These are phyloP conservation scores for Gentiana macrophylla DNA, from an alignment of 257 asterid species.

Conservation along the genomic window DNA sequence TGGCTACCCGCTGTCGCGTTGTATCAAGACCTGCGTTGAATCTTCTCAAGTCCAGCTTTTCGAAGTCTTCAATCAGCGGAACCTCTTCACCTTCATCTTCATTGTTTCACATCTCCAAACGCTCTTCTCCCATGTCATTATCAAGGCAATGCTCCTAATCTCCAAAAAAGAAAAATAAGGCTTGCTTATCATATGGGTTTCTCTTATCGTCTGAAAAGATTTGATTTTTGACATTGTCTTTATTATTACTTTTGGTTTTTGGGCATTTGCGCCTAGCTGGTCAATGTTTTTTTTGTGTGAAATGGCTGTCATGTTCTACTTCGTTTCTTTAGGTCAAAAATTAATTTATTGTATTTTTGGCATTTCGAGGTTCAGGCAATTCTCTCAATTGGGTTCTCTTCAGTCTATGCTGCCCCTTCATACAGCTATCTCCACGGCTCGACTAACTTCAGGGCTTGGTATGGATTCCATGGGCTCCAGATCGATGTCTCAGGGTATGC, in stretches of 20 bases:
- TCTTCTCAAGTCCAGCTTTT: constrained; percentile 40
- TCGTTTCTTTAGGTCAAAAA: not conserved
- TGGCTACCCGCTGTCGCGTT: constrained; percentile 62
- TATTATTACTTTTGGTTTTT: not conserved
- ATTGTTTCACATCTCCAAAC: constrained; percentile 2
- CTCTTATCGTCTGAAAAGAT: not conserved
- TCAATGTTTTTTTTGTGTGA: not conserved
- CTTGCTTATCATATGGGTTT: not conserved
- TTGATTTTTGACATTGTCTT: constrained; percentile 3
- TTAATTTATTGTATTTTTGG: not conserved
- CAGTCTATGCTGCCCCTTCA: constrained; percentile 75
- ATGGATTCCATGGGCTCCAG: constrained; percentile 66
- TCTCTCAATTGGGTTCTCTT: constrained; percentile 48
- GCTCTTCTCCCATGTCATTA: constrained; percentile 13
- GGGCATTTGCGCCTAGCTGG: not conserved
- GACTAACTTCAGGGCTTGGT: constrained; percentile 81
- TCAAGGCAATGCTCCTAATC: constrained; percentile 15
- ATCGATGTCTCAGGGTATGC: constrained; percentile 99
- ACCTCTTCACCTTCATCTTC: constrained; percentile 13
- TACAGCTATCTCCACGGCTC: constrained; percentile 67
- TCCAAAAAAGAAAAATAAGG: not conserved
- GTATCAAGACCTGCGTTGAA: constrained; percentile 60
- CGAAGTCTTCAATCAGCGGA: constrained; percentile 30
- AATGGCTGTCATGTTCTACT: too few species aligned
- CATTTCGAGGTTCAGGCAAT: constrained; percentile 23